Percentiles rank a stretch among this genome's conserved stretches.
Conservation (phyloP, 768 basidiomycete genomes). For the Mrakia hoshinonis region DNA sequence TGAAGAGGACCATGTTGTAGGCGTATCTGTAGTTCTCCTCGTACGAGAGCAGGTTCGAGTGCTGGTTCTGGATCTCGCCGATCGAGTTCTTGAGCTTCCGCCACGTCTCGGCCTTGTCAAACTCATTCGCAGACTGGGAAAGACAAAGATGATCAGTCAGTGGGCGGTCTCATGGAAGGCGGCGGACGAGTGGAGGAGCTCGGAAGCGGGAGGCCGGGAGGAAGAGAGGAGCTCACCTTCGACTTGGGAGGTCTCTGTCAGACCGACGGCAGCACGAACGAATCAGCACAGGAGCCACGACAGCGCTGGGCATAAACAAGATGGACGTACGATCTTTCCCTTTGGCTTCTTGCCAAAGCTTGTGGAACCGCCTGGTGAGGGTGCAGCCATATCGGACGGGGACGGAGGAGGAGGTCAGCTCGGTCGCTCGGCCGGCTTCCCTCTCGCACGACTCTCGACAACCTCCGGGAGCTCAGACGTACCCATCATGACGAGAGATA, state of each 20-base stretch:
- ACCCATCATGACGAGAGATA: conserved; percentile 12
- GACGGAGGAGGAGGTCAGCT: not conserved
- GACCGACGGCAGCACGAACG: not conserved
- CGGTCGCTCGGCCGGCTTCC: too few species aligned
- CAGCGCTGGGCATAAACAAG: too few species aligned
- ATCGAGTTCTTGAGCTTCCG: conserved; percentile 62
- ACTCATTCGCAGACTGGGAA: not conserved
- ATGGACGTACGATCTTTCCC: conserved; percentile 24
- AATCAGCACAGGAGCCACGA: not conserved
- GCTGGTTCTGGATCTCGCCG: conserved; percentile 87
- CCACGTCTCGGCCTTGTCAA: conserved; percentile 17
- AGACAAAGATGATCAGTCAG: too few species aligned
- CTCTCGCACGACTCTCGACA: not conserved
- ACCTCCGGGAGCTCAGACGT: not conserved
- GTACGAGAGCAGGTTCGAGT: conserved; percentile 76
- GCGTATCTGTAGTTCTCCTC: conserved; percentile 91
- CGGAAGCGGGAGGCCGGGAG: not conserved
- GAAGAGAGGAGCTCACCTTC: not conserved
- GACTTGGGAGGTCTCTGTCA: conserved; percentile 7
- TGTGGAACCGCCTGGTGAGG: not conserved
- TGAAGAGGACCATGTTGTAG: conserved; percentile 86
- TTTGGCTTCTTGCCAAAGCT: conserved; percentile 24
- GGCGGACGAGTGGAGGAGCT: not conserved
- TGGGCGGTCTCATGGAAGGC: not conserved
- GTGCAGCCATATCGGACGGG: not conserved